phyloP scores from a whole-genome alignment of 2,329 filamentous ascomycete species.

The Botryotinia globosa region DNA sequence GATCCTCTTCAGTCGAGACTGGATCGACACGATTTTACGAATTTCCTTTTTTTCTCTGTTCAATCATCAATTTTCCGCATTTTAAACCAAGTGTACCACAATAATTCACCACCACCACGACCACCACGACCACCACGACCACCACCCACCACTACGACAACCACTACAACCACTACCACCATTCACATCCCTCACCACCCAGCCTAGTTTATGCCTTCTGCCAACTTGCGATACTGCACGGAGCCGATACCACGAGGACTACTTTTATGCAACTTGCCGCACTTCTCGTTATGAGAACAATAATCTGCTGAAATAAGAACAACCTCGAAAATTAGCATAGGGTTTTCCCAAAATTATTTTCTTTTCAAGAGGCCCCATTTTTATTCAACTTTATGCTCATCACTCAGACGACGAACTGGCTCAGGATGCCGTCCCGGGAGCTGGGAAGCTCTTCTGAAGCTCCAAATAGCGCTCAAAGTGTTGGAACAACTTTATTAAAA shows the following conservation, averaged over 20 bases:
- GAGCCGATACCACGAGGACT: constrained; percentile 17
- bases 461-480: constrained; percentile 31
- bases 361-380: background rate
- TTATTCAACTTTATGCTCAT: constrained; percentile 37
- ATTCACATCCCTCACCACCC: background rate
- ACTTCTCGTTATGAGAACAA: constrained; percentile 7
- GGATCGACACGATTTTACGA: constrained; percentile 12
- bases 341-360: constrained; percentile 7
- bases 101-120: background rate
- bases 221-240: constrained; percentile 18
- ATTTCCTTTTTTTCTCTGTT: constrained; percentile 11
- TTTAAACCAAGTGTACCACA: background rate
- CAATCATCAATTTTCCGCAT: background rate
- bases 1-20: background rate
- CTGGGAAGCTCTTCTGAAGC: constrained; percentile 32
- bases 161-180: background rate
- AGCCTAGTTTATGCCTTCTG: background rate
- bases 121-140: background rate
- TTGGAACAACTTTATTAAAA: constrained; percentile 36
- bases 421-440: constrained; percentile 37
- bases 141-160: background rate
- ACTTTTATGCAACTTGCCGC: constrained; percentile 17
- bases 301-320: background rate
- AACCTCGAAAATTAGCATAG: background rate
- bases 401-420: constrained; percentile 37